Evolutionary conservation across 179 eudicot genomes (phyloP).

Genomic region (Spergularia azorica): DNA sequence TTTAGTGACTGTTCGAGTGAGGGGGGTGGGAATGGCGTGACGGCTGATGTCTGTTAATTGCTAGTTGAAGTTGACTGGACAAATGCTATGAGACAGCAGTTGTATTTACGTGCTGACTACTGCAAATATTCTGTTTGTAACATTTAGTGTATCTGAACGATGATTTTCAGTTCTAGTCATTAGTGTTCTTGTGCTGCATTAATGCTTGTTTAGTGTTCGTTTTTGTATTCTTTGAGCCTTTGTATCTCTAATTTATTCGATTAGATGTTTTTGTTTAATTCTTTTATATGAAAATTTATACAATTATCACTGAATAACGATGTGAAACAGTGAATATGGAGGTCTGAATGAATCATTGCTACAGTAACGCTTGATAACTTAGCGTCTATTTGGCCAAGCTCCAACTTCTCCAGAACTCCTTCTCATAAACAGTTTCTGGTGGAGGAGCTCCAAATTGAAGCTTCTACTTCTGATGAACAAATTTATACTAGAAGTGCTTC

Average conservation of each 20-base stretch:
- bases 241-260: background rate
- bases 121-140: background rate
- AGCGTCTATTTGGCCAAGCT: too few relatives aligned
- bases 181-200: too few relatives aligned
- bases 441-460: too few relatives aligned
- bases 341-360: too few relatives aligned
- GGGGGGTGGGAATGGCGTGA: too few relatives aligned
- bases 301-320: background rate
- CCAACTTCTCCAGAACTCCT: too few relatives aligned
- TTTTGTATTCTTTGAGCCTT: background rate
- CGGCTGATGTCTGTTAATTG: background rate
- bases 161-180: background rate
- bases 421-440: too few relatives aligned
- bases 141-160: background rate
- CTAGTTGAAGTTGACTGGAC: constrained; percentile 13
- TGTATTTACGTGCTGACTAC: background rate
- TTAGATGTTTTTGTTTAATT: background rate
- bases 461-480: too few relatives aligned
- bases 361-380: too few relatives aligned
- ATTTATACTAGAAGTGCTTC: too few relatives aligned
- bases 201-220: too few relatives aligned
- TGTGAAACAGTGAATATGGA: background rate
- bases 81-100: background rate
- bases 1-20: too few relatives aligned
- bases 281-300: background rate